Conservation (phyloP, 495 filamentous ascomycete genomes). For the Penicillium lagena region DNA sequence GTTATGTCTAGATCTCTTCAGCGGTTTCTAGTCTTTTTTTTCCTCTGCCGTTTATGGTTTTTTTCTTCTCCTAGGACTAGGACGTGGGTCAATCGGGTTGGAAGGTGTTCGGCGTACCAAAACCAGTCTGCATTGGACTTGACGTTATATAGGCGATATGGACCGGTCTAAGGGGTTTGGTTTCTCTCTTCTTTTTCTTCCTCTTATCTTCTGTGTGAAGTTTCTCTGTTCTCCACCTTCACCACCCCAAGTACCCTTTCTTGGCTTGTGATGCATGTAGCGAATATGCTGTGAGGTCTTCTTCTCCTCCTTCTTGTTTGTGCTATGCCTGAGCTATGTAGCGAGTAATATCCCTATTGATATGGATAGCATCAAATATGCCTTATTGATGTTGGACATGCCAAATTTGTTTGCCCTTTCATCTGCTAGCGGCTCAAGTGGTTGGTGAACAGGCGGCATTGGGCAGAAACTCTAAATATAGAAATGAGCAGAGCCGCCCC, state of each 20-base stretch:
- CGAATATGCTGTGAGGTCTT: neutral
- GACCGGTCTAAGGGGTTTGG: neutral
- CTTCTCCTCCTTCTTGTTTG: neutral
- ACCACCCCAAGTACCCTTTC: neutral
- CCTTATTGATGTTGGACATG: no score
- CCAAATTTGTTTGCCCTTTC: no score
- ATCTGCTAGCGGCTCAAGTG: no score
- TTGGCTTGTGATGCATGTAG: no score
- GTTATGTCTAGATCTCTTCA: no score
- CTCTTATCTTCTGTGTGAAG: neutral
- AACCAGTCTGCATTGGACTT: neutral
- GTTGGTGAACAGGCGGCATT: no score
- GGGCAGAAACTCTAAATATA: no score
- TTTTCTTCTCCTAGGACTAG: neutral
- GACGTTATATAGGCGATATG: neutral
- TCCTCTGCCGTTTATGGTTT: conserved; percentile 2
- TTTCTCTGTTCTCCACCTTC: neutral
- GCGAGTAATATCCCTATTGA: no score
- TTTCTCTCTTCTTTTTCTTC: neutral
- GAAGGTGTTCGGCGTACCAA: neutral
- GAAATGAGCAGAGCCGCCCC: no score
- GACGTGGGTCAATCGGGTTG: neutral
- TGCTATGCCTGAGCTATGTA: no score
- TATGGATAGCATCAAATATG: no score
- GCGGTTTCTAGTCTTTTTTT: neutral